Conservation (phyloP, 805 yeast genomes). For the Saturnispora saitoi region DNA sequence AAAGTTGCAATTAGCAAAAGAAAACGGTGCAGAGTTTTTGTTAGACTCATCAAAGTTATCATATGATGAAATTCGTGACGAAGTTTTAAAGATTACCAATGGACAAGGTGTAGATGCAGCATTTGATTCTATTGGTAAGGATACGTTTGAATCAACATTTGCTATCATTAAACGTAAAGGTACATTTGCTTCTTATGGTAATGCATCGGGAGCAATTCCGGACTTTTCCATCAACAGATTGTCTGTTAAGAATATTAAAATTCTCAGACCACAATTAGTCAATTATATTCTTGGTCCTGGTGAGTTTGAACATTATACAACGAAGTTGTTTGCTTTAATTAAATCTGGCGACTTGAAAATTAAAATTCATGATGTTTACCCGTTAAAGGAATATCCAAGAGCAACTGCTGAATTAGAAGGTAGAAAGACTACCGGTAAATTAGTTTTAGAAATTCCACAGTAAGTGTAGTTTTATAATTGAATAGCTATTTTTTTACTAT, state of each 20-base stretch:
- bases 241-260: conserved; percentile 51
- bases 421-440: conserved; percentile 70
- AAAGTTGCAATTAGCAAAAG: conserved; percentile 57
- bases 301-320: conserved; percentile 46
- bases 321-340: conserved; percentile 34
- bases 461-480: no score
- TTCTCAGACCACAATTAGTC: conserved; percentile 55
- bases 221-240: conserved; percentile 49
- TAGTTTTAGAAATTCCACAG: conserved; percentile 49
- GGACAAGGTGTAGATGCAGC: conserved; percentile 63
- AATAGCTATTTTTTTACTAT: background rate
- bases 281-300: conserved; percentile 46
- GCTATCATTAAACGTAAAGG: conserved; percentile 62
- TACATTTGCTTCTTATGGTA: conserved; percentile 69
- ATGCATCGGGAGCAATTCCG: conserved; percentile 76
- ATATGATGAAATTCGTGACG: conserved; percentile 46
- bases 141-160: conserved; percentile 58
- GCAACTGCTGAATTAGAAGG: conserved; percentile 59
- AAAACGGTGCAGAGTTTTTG: conserved; percentile 68
- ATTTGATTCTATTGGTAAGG: conserved; percentile 74
- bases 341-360: conserved; percentile 42
- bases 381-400: conserved; percentile 48
- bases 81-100: conserved; percentile 50
- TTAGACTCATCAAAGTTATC: conserved; percentile 37
- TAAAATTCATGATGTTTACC: conserved; percentile 44